Conservation (phyloP, 2,329 filamentous ascomycete species). For the Cladosporium sp. region DNA sequence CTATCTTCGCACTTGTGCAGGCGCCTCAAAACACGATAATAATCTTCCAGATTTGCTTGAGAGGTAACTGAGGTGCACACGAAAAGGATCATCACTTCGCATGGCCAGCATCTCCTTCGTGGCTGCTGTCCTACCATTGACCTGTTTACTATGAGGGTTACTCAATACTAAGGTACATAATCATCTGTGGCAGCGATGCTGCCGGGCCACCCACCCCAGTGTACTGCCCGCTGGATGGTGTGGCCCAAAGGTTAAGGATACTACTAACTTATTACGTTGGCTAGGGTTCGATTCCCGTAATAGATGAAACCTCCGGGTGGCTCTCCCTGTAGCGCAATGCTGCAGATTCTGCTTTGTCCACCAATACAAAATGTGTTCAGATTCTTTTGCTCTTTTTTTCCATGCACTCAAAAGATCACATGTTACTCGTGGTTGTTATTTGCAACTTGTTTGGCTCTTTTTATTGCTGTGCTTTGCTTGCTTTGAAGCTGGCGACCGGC, state of each 20-base stretch:
- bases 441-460: not conserved
- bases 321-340: not conserved
- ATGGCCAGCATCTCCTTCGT: not conserved
- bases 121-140: not conserved
- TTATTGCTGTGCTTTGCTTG: not conserved
- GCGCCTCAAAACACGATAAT: constrained; percentile 1
- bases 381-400: not conserved
- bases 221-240: not conserved
- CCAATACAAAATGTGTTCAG: not conserved
- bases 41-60: not conserved
- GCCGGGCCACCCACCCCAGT: not conserved
- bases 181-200: not conserved
- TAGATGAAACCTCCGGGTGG: not conserved
- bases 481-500: not conserved
- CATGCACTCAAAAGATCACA: not conserved
- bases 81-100: not conserved
- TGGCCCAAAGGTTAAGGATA: not conserved
- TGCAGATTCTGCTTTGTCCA: not conserved
- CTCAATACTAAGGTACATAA: not conserved
- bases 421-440: not conserved
- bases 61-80: not conserved
- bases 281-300: not conserved
- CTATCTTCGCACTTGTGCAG: not conserved
- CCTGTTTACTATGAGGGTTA: not conserved
- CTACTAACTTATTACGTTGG: not conserved